Evolutionary conservation across 129 eudicot genomes (phyloP).

Genomic region (Tagetes erecta): DNA sequence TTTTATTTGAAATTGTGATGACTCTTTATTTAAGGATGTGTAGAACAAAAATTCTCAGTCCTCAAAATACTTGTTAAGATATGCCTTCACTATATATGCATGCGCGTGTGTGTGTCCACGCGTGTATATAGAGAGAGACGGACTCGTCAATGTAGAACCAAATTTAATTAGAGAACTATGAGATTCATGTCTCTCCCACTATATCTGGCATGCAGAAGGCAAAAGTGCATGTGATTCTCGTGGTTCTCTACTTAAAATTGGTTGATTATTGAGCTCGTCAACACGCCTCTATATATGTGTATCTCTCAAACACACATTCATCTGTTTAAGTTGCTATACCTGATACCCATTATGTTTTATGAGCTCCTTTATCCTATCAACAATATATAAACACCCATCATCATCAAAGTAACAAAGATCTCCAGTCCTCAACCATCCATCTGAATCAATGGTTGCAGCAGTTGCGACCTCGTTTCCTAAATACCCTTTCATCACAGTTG

Average conservation of each 20-base stretch:
- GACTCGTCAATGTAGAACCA: neutral
- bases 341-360: slow-evolving; percentile 86
- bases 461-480: slow-evolving; percentile 65
- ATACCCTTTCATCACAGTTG: slow-evolving; percentile 73
- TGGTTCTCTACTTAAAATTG: neutral
- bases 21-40: no score
- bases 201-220: neutral
- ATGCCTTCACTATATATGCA: no score
- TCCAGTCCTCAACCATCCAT: slow-evolving; percentile 80
- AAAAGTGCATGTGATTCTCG: neutral
- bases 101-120: no score
- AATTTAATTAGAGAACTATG: neutral
- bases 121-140: neutral
- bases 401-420: slow-evolving; percentile 79
- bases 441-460: slow-evolving; percentile 50
- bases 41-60: no score
- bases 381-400: slow-evolving; percentile 64
- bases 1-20: no score
- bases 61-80: no score
- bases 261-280: neutral
- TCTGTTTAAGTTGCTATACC: slow-evolving; percentile 37
- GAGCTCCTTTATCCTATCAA: slow-evolving; percentile 76
- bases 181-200: neutral
- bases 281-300: neutral
- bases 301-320: neutral